Evolutionary conservation across 345 rosid species (phyloP).

Genomic region (Populus alba): DNA sequence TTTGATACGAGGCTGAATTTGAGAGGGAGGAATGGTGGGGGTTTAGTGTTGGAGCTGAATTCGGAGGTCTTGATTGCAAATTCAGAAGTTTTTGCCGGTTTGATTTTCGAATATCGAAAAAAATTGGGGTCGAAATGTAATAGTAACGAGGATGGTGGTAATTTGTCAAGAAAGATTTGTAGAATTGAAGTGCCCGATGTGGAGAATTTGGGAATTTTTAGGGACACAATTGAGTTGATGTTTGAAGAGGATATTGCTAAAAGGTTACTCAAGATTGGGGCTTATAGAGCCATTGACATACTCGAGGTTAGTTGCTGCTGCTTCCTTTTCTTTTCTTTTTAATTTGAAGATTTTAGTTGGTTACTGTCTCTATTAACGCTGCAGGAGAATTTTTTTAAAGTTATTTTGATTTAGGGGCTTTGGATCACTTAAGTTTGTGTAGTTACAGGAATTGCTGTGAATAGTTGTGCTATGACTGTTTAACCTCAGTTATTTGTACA

Average conservation of each 20-base stretch:
- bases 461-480: neutral
- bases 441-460: neutral
- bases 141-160: neutral
- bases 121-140: constrained; percentile 29
- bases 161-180: constrained; percentile 28
- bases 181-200: constrained; percentile 78
- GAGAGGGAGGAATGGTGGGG: constrained; percentile 67
- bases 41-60: constrained; percentile 66
- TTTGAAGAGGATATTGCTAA: constrained; percentile 63
- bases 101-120: constrained; percentile 44
- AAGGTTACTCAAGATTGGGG: constrained; percentile 65
- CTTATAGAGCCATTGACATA: constrained; percentile 61
- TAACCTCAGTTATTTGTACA: neutral
- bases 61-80: constrained; percentile 57
- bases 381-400: neutral
- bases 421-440: neutral
- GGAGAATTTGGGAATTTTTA: constrained; percentile 74
- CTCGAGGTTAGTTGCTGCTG: constrained; percentile 60
- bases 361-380: too few species aligned
- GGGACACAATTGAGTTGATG: constrained; percentile 80
- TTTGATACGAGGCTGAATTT: constrained; percentile 69
- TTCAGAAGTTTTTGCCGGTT: constrained; percentile 56
- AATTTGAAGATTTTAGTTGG: neutral
- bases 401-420: neutral
- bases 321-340: neutral